These are phyloP conservation scores for Hordeum marinum DNA, from an alignment of 176 grass and related monocot genomes.

Conservation along the genomic window DNA sequence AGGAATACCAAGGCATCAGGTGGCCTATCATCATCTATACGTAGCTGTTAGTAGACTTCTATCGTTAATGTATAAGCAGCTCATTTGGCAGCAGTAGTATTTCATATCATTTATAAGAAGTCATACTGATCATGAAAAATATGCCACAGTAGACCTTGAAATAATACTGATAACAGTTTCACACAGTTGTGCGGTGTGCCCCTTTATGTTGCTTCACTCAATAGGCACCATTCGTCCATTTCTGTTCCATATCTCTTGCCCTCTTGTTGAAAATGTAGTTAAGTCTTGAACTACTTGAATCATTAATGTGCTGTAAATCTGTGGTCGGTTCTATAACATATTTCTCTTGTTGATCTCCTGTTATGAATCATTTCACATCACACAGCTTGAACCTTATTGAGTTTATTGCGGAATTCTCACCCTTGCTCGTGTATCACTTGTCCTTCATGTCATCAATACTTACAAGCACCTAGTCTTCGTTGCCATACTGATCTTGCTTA, in stretches of 20 bases:
- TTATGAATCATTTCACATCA: background rate
- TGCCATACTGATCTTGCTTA: background rate
- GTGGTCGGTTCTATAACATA: background rate
- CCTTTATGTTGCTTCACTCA: background rate
- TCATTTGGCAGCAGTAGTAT: background rate
- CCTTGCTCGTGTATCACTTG: background rate
- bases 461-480: background rate
- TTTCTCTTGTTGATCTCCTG: background rate
- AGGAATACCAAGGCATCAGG: background rate
- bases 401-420: background rate
- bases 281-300: background rate
- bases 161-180: background rate
- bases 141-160: background rate
- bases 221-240: background rate
- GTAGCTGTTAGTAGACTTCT: background rate
- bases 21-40: too few species aligned
- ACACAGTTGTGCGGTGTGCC: background rate
- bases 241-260: background rate
- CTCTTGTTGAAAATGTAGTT: background rate
- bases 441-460: background rate
- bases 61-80: background rate
- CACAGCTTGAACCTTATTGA: background rate
- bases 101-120: background rate
- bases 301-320: background rate
- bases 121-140: background rate